These are phyloP conservation scores for Phytophthora pistaciae DNA, from an alignment of 352 stramenopile genomes.

Conservation along the genomic window DNA sequence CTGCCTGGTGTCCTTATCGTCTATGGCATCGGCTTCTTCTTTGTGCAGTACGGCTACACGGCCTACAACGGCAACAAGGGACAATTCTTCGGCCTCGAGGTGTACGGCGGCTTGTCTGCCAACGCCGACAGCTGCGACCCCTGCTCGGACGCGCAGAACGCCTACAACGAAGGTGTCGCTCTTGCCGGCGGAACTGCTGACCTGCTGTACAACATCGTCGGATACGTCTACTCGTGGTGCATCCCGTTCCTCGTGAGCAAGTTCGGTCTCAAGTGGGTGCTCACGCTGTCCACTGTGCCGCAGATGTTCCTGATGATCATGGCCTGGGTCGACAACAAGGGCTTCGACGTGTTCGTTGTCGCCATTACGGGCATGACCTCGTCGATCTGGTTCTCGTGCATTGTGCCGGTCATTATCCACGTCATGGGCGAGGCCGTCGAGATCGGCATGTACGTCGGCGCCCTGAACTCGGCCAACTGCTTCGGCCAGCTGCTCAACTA, in stretches of 20 bases:
- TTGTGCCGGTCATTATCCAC: conserved; percentile 42
- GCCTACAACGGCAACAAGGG: conserved; percentile 42
- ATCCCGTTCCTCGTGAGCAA: conserved; percentile 50
- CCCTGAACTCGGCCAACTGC: conserved; percentile 45
- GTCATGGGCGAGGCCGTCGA: conserved; percentile 41
- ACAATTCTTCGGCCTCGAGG: conserved; percentile 47
- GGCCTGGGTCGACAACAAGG: conserved; percentile 36
- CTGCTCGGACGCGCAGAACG: conserved; percentile 32
- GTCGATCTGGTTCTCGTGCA: conserved; percentile 38
- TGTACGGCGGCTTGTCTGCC: conserved; percentile 35
- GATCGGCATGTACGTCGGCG: conserved; percentile 44
- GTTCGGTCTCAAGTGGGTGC: conserved; percentile 44
- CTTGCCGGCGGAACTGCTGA: conserved; percentile 49
- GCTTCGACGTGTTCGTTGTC: conserved; percentile 45
- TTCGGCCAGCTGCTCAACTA: conserved; percentile 44
- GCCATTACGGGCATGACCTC: conserved; percentile 46
- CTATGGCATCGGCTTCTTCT: conserved; percentile 42
- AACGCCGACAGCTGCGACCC: conserved; percentile 46
- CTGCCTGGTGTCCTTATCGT: conserved; percentile 46
- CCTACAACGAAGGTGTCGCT: conserved; percentile 49
- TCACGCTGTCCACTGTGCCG: conserved; percentile 42
- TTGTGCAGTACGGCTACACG: conserved; percentile 41
- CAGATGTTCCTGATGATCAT: conserved; percentile 46
- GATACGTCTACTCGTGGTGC: conserved; percentile 49
- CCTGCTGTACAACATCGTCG: conserved; percentile 41